phyloP scores from a whole-genome alignment of 1,284 basidiomycete species.

The Marasmius fiardii region DNA sequence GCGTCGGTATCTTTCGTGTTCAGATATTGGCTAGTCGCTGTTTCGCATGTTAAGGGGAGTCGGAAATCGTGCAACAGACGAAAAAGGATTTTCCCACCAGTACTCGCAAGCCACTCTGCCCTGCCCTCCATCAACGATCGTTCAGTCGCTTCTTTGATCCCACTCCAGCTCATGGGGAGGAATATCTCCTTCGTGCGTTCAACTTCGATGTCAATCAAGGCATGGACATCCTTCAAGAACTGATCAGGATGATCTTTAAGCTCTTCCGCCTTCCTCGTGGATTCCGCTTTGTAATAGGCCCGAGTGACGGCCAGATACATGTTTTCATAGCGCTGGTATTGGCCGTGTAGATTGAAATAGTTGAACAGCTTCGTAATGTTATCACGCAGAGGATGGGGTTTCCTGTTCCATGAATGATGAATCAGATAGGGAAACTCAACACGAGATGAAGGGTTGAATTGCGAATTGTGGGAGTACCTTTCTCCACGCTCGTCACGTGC shows the following conservation, averaged over 20 bases:
- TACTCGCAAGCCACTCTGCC: constrained; percentile 54
- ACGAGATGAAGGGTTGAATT: neutral
- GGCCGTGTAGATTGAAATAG: constrained; percentile 51
- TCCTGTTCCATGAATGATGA: constrained; percentile 17
- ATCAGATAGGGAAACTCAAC: no score
- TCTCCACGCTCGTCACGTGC: constrained; percentile 49
- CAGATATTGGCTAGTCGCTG: constrained; percentile 62
- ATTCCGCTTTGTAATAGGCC: constrained; percentile 53
- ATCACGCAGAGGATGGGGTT: constrained; percentile 28
- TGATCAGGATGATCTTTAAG: constrained; percentile 40
- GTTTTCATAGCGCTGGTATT: constrained; percentile 56
- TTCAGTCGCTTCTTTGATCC: constrained; percentile 50
- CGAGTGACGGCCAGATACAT: constrained; percentile 46
- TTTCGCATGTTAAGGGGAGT: neutral
- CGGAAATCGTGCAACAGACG: neutral
- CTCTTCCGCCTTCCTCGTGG: constrained; percentile 32
- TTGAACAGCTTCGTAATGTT: constrained; percentile 46
- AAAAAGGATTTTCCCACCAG: constrained; percentile 37
- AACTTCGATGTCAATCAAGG: constrained; percentile 53
- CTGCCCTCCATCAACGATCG: constrained; percentile 52
- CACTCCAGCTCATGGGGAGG: constrained; percentile 44
- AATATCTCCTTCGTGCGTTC: constrained; percentile 51
- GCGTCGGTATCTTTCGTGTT: constrained; percentile 42
- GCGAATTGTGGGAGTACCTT: constrained; percentile 23
- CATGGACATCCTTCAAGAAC: constrained; percentile 52